phyloP scores from a whole-genome alignment of 257 asterid genomes.

The Buddleja alternifolia region DNA sequence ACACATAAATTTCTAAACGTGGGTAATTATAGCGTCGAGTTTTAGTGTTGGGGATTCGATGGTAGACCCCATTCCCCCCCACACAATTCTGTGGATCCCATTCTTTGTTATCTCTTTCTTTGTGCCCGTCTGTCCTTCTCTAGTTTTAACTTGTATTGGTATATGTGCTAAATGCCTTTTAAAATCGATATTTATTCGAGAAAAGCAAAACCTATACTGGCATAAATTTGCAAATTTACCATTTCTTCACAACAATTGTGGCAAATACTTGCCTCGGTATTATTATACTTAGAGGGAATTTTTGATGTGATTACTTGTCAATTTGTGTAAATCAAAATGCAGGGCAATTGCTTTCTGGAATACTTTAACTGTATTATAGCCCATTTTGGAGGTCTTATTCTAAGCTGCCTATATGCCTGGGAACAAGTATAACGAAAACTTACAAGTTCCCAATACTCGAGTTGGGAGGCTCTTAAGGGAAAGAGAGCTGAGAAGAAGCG shows the following conservation, averaged over 20 bases:
- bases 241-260: conserved; percentile 16
- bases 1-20: conserved; percentile 28
- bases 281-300: conserved; percentile 29
- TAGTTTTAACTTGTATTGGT: conserved; percentile 27
- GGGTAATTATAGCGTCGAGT: conserved; percentile 24
- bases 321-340: conserved; percentile 53
- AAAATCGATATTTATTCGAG: conserved; percentile 8
- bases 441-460: conserved; percentile 50
- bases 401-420: conserved; percentile 65
- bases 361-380: conserved; percentile 41
- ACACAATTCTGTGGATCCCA: conserved; percentile 53
- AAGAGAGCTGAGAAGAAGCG: conserved; percentile 63
- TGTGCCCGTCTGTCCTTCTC: conserved; percentile 34
- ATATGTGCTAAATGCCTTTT: conserved; percentile 26
- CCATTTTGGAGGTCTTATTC: conserved; percentile 39
- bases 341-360: conserved; percentile 52
- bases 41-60: conserved; percentile 24
- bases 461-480: conserved; percentile 70
- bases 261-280: conserved; percentile 22
- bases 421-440: conserved; percentile 63
- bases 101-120: conserved; percentile 44
- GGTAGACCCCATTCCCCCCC: conserved; percentile 47
- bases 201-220: neutral
- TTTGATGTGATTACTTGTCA: conserved; percentile 36
- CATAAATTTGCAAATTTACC: conserved; percentile 22